Evolutionary conservation across 768 basidiomycete genomes (phyloP).

Genomic region (Boletus speciosus): DNA sequence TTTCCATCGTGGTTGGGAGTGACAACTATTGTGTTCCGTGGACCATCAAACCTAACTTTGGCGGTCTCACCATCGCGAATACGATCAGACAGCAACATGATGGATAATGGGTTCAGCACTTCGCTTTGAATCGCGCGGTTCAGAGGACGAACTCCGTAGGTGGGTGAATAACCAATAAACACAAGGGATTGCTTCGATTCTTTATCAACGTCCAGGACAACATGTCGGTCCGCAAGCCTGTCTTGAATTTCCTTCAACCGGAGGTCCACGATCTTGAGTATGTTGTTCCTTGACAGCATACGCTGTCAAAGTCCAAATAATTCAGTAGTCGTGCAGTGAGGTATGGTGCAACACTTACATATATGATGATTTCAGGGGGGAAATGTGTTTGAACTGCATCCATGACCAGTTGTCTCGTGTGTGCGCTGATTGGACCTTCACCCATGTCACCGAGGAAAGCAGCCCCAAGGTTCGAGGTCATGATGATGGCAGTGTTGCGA

Average conservation of each 20-base stretch:
- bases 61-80: conserved; percentile 81
- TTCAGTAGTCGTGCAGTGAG: conserved; percentile 10
- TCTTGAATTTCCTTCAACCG: conserved; percentile 83
- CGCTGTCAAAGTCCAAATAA: conserved; percentile 48
- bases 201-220: conserved; percentile 73
- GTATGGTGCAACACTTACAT: conserved; percentile 31
- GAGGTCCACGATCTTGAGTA: conserved; percentile 85
- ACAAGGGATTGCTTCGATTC: conserved; percentile 73
- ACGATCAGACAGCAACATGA: conserved; percentile 78
- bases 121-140: conserved; percentile 90
- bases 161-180: conserved; percentile 73
- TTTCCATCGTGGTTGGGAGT: conserved; percentile 77
- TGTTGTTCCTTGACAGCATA: conserved; percentile 68
- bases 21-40: conserved; percentile 72
- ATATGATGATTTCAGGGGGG: conserved; percentile 85
- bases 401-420: conserved; percentile 68
- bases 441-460: conserved; percentile 70
- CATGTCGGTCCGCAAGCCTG: conserved; percentile 75
- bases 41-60: conserved; percentile 73
- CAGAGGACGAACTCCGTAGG: conserved; percentile 90
- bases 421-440: conserved; percentile 61
- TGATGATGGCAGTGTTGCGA: conserved; percentile 89
- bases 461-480: conserved; percentile 91
- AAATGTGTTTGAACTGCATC: conserved; percentile 79
- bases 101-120: conserved; percentile 85